These are phyloP conservation scores for Tetrastigma voinierianum DNA, from an alignment of 164 flowering plant species.

Conservation along the genomic window DNA sequence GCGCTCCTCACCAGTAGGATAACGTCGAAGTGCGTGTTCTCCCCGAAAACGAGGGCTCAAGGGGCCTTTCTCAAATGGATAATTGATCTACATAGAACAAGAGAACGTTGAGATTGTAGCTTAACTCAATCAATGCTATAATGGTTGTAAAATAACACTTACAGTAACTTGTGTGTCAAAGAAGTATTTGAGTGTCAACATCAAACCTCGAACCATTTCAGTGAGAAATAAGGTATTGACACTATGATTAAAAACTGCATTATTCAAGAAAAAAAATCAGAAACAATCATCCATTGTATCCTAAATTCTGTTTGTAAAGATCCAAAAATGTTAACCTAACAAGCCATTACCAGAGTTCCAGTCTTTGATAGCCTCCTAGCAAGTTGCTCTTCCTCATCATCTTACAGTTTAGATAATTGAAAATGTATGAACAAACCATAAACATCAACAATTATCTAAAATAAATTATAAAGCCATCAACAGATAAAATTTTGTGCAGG, in stretches of 20 bases:
- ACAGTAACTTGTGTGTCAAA: conserved; percentile 94
- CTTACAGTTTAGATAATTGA: conserved; percentile 34
- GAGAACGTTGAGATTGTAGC: conserved; percentile 2
- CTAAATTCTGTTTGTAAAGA: neutral
- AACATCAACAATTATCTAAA: neutral
- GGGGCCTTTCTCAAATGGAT: conserved; percentile 99
- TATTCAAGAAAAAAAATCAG: conserved; percentile 12
- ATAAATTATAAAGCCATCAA: neutral
- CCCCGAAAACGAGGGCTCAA: conserved; percentile 99
- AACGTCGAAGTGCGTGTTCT: conserved; percentile 98
- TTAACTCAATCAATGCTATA: neutral
- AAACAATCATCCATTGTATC: neutral
- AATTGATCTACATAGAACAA: conserved; percentile 72
- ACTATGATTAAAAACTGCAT: conserved; percentile 89
- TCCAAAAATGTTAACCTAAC: neutral
- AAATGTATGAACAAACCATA: neutral
- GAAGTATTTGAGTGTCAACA: conserved; percentile 90
- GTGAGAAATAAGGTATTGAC: conserved; percentile 91
- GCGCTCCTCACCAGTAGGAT: conserved; percentile 98
- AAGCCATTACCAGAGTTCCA: conserved; percentile 75
- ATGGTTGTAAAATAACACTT: conserved; percentile 19
- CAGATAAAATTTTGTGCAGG: neutral
- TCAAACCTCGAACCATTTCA: conserved; percentile 93
- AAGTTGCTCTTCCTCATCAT: conserved; percentile 90
- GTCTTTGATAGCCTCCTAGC: conserved; percentile 85